Percentiles rank a stretch among this genome's conserved stretches.
Conservation (phyloP, 805 yeast species). For the Zygotorulaspora danielsina region DNA sequence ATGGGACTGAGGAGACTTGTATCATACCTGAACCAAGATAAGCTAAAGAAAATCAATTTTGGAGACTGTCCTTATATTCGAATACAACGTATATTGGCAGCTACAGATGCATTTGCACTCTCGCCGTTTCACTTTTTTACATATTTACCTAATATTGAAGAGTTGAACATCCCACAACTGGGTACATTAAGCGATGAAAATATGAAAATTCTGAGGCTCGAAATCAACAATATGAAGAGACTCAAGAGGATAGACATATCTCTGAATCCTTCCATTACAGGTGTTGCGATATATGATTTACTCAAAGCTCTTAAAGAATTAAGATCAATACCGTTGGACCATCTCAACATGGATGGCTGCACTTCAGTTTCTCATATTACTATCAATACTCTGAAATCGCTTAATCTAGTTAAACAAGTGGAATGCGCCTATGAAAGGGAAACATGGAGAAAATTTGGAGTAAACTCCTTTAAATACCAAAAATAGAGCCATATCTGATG, state of each 20-base stretch:
- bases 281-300: slow-evolving; percentile 32
- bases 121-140: slow-evolving; percentile 17
- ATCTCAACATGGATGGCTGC: slow-evolving; percentile 29
- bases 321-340: slow-evolving; percentile 19
- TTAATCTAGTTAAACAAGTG: slow-evolving; percentile 21
- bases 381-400: slow-evolving; percentile 21
- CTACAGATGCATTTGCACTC: slow-evolving; percentile 11
- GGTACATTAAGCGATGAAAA: slow-evolving; percentile 24
- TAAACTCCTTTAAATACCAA: slow-evolving; percentile 27
- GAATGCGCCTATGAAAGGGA: slow-evolving; percentile 30
- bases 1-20: slow-evolving; percentile 20
- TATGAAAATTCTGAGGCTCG: slow-evolving; percentile 16
- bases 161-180: slow-evolving; percentile 26
- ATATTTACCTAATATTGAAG: slow-evolving; percentile 18
- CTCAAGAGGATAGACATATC: slow-evolving; percentile 29
- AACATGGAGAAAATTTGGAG: slow-evolving; percentile 31
- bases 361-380: slow-evolving; percentile 29
- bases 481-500: slow-evolving; percentile 1
- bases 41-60: slow-evolving; percentile 22
- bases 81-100: slow-evolving; percentile 7
- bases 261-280: slow-evolving; percentile 30
- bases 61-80: slow-evolving; percentile 30
- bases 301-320: slow-evolving; percentile 16
- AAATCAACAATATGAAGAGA: slow-evolving; percentile 13
- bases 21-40: slow-evolving; percentile 10